Conservation (phyloP, 257 asterid species). For the Mentha longifolia region DNA sequence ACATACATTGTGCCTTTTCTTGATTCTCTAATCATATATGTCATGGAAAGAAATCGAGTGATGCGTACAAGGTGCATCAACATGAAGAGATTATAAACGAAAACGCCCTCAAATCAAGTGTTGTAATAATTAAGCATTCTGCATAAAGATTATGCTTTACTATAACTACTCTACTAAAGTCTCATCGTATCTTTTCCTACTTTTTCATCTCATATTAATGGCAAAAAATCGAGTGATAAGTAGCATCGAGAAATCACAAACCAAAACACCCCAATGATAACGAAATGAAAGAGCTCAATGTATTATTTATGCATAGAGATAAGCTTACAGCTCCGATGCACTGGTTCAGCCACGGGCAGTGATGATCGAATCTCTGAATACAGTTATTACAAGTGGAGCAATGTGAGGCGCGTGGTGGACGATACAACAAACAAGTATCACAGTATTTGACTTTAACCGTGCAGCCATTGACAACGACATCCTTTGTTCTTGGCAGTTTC, state of each 20-base stretch:
- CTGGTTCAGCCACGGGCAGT: slow-evolving; percentile 88
- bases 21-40: too few species aligned
- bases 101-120: too few species aligned
- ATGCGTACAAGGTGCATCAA: too few species aligned
- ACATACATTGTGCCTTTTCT: too few species aligned
- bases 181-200: too few species aligned
- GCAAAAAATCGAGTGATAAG: background rate
- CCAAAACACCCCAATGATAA: background rate
- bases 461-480: slow-evolving; percentile 64
- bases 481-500: slow-evolving; percentile 64
- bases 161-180: too few species aligned
- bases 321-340: slow-evolving; percentile 81
- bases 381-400: slow-evolving; percentile 88
- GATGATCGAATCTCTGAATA: slow-evolving; percentile 80
- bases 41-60: too few species aligned
- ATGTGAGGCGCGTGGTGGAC: slow-evolving; percentile 88
- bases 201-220: background rate
- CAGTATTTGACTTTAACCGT: slow-evolving; percentile 70
- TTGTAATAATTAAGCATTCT: too few species aligned
- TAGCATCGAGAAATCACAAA: background rate
- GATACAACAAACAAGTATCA: slow-evolving; percentile 74
- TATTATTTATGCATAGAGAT: background rate
- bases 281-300: background rate
- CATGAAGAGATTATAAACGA: too few species aligned
- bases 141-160: too few species aligned